Conservation (phyloP, 2,329 filamentous ascomycete species). For the Alternaria rosae region DNA sequence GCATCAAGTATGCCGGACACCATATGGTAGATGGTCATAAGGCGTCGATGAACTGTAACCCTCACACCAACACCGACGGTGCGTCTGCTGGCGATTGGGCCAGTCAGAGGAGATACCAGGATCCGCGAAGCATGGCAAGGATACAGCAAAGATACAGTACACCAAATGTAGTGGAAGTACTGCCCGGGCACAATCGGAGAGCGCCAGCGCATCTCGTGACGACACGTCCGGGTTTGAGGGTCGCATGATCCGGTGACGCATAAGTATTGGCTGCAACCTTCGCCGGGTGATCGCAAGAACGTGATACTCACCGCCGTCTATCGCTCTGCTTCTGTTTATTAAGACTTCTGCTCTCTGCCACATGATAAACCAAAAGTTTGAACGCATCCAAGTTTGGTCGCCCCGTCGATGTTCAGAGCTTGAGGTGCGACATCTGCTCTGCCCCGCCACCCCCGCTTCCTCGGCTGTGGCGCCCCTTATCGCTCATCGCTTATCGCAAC, state of each 20-base stretch:
- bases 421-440: conserved; percentile 8
- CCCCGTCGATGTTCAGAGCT: background rate
- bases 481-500: conserved; percentile 34
- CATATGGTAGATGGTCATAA: background rate
- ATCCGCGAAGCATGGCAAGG: background rate
- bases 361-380: background rate
- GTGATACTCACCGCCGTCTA: background rate
- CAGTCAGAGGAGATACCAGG: background rate
- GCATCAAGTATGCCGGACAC: background rate
- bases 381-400: background rate
- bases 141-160: background rate
- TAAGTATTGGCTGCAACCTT: conserved; percentile 13
- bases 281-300: background rate
- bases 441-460: conserved; percentile 14
- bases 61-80: background rate
- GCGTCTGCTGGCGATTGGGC: background rate
- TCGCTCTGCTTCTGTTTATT: background rate
- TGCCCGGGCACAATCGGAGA: conserved; percentile 15
- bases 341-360: background rate
- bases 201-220: conserved; percentile 37
- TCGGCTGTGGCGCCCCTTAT: conserved; percentile 35
- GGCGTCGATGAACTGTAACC: background rate
- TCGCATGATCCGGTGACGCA: conserved; percentile 25
- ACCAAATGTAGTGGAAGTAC: background rate
- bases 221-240: conserved; percentile 8